Evolutionary conservation across 805 yeast species (phyloP), one percentile per base, ranked within the genome.

Genomic region (Danielozyma ontarioensis): DNA sequence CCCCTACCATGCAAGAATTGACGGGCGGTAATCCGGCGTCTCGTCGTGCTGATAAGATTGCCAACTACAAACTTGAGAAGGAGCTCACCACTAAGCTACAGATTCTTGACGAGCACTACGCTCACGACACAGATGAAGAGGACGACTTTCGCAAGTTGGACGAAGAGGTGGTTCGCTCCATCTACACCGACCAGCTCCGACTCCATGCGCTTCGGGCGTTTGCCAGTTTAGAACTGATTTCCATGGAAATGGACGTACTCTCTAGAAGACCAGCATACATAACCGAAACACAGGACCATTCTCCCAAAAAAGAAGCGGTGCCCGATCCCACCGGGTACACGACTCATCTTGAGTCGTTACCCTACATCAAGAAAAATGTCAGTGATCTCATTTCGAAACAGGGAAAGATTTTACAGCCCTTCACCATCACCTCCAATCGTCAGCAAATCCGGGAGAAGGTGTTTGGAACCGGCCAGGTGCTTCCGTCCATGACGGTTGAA

Each of bases 401-500:
- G 25, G 97, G 97, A 3, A 83, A 81, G 53, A 81, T 90, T 4
- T 57, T 84, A 21, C 74, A 83, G 45, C 97, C 97, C 8, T 93
- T 90, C 57, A 83, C 90, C 0, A 70, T 90, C 13, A 76, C 80
- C 7, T 44, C 53, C 2, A 60, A 70, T 27, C 70, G 76, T 38
- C 76, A 76, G 24, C 75, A 80, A 29, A 44, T 86, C 13, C 65
- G 71, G 36, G 62, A 68, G 21, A 75, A 80, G 46, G 96, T 89
- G 0, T 78, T 75, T 45, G 96, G 97, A 1, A 86, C 94, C 2
- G 98, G 97, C 1, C 97, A 93, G 58, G 78, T 72, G 17, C 68
- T 90, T 18, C 98, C 98, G 2, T 86, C 97, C 0, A 86, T 93
- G 93, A 68, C 95, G 0, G 88, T 93, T 0, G 98, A 93, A 43